These are phyloP conservation scores for Penicillium lagena DNA, from an alignment of 495 filamentous ascomycete species.

Conservation along the genomic window DNA sequence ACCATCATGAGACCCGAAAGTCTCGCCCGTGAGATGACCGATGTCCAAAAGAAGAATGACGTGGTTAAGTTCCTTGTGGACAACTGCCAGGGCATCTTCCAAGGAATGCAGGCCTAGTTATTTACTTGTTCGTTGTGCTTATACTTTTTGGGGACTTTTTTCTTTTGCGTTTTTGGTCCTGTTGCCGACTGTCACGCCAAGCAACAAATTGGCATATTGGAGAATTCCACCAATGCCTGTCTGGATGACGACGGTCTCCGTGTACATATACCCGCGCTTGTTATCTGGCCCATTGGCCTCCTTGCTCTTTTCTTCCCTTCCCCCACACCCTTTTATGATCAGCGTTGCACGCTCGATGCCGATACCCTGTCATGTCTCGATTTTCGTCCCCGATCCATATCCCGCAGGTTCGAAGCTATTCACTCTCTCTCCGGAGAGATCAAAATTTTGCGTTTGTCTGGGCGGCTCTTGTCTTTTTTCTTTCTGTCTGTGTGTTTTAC, in stretches of 20 bases:
- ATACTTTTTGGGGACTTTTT: slow-evolving; percentile 16
- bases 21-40: slow-evolving; percentile 89
- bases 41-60: slow-evolving; percentile 86
- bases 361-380: slow-evolving; percentile 16
- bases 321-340: slow-evolving; percentile 15
- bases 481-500: background rate
- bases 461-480: slow-evolving; percentile 1
- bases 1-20: slow-evolving; percentile 90
- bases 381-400: slow-evolving; percentile 12
- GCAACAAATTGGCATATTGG: no score
- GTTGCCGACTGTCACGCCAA: slow-evolving; percentile 1
- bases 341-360: slow-evolving; percentile 20
- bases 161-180: slow-evolving; percentile 24
- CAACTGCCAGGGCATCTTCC: slow-evolving; percentile 74
- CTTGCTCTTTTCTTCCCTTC: background rate
- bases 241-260: background rate
- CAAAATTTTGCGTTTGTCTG: slow-evolving; percentile 6
- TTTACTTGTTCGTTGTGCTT: background rate
- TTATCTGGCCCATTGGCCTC: slow-evolving; percentile 3
- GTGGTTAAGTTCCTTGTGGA: slow-evolving; percentile 89
- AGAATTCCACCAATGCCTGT: no score
- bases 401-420: slow-evolving; percentile 20
- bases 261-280: slow-evolving; percentile 17
- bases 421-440: background rate
- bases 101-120: slow-evolving; percentile 29